Evolutionary conservation across 2,329 filamentous ascomycete genomes (phyloP).

Genomic region (Ophiostoma tasmaniense): DNA sequence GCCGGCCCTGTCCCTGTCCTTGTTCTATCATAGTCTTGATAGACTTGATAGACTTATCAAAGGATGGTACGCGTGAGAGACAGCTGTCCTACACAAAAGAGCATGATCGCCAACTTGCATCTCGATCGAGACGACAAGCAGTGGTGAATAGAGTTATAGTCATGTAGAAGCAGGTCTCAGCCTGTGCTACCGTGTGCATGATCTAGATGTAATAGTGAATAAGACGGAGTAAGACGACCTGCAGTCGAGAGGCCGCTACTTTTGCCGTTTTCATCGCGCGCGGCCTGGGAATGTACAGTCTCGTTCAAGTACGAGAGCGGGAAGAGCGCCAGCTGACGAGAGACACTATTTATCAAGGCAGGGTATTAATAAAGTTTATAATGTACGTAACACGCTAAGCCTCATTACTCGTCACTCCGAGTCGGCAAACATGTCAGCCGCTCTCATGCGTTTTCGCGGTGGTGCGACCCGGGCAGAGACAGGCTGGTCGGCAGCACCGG

Average conservation of each 20-base stretch:
- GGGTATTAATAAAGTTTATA: no score
- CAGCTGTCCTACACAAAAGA: background rate
- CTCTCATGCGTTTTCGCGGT: constrained; percentile 55
- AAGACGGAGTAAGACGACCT: no score
- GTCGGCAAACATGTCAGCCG: constrained; percentile 81
- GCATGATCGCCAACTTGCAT: background rate
- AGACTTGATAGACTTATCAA: background rate
- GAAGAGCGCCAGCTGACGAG: background rate
- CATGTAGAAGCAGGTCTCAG: background rate
- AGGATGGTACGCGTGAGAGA: background rate
- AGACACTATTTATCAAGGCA: background rate
- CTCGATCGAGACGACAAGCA: background rate
- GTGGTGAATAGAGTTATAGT: background rate
- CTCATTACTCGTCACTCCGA: background rate
- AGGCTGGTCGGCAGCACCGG: constrained; percentile 19
- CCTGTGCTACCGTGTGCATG: background rate
- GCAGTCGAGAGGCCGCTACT: background rate
- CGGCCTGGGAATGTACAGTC: background rate
- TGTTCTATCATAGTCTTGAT: no score
- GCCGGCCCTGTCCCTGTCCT: background rate
- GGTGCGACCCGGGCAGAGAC: background rate
- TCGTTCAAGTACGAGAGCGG: background rate
- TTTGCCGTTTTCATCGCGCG: background rate
- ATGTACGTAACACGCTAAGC: background rate
- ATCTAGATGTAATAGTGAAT: no score